Evolutionary conservation across 805 yeast species (phyloP), one percentile per base, ranked within the genome.

Genomic region (Teunomyces panamensis): DNA sequence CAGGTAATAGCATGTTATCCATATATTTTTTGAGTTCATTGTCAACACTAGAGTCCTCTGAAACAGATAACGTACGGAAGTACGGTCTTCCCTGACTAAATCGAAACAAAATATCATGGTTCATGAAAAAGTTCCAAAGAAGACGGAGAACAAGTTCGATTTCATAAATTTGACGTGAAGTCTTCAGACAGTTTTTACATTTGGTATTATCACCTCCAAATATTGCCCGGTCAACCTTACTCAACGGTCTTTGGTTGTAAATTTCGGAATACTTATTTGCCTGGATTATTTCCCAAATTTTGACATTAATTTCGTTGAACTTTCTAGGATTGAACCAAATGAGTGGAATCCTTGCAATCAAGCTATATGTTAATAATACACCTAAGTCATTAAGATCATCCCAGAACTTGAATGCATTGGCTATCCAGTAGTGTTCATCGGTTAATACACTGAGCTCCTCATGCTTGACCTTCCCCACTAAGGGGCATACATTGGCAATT

Each of bases 321-420:
- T 50, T 46, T 6, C 42, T 34, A 1, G 50, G 44, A 42, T 54
- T 51, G 44, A 44, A 43, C 32, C 46, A 30, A 8, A 58, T 46
- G 6, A 45, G 20, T 4, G 52, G 44, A 1, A 56, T 50, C 11
- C 56, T 58, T 7, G 56, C 44, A 11, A 56, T 37, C 44, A 65
- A 53, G n/a, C 52, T 45, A 30, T 52, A 59, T 28, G 60, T 53
- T 11, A 62, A 42, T 6, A 65, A 42, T 55, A 63, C 56, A 8
- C 67, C 68, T 30, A 64, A 52, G 17, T 60, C 60, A 42, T 59
- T 59, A 28, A 65, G 56, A 30, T 55, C 52, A 49, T 65, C 67
- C 63, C 60, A 57, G 46, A 45, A 54, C 36, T 55, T 54, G 45
- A 50, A 50, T 28, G 53, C 54, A 2, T 52, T 52, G 13, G 43